Percentiles rank a stretch among this genome's conserved stretches.
phyloP scores from a whole-genome alignment of 257 asterid species.

The Ilex aquifolium region DNA sequence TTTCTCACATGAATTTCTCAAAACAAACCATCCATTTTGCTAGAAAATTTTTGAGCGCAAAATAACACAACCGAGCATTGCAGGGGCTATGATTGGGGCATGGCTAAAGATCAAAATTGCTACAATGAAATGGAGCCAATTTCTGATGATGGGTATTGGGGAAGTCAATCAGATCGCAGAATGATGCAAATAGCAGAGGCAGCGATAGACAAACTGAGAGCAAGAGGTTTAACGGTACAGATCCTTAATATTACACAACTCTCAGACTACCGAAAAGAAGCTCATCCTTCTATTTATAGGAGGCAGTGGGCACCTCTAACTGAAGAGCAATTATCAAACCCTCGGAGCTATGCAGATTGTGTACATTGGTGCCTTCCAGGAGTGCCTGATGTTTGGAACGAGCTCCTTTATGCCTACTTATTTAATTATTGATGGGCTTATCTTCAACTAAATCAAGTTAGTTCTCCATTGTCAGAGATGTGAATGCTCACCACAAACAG shows the following conservation, averaged over 20 bases:
- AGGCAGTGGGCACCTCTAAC: neutral
- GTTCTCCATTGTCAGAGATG: too few relatives aligned
- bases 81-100: neutral
- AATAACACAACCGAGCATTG: neutral
- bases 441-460: too few relatives aligned
- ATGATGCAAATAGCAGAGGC: conserved; percentile 1
- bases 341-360: neutral
- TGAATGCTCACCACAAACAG: too few relatives aligned
- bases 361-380: neutral
- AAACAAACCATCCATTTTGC: too few relatives aligned
- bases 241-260: neutral
- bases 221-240: neutral
- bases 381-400: neutral
- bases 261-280: neutral
- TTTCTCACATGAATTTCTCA: neutral
- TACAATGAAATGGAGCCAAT: neutral
- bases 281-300: neutral
- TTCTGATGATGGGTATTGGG: neutral
- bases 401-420: neutral
- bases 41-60: too few relatives aligned
- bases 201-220: neutral
- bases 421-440: too few relatives aligned
- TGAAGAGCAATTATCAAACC: neutral
- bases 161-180: neutral
- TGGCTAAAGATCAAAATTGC: neutral